Percentiles rank a stretch among this genome's conserved stretches.
Evolutionary conservation across 768 basidiomycete species (phyloP).

Genomic region (Termitomyces sp.): DNA sequence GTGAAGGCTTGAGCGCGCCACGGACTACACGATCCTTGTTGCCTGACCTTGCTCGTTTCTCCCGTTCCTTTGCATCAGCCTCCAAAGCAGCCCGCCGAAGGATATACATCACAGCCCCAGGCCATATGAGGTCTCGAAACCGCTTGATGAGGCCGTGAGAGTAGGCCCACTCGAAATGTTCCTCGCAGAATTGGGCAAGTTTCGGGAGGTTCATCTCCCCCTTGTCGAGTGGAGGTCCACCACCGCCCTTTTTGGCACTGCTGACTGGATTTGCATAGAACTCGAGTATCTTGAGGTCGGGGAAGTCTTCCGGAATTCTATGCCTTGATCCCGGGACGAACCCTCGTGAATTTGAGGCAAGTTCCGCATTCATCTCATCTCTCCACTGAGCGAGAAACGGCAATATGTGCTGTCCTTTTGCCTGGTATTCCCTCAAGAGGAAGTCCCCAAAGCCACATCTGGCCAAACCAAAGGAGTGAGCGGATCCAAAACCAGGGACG

Average conservation of each 20-base stretch:
- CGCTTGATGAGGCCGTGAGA: neutral
- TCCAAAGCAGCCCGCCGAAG: conserved; percentile 51
- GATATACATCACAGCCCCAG: conserved; percentile 42
- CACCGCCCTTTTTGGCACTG: conserved; percentile 31
- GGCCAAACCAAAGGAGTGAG: conserved; percentile 60
- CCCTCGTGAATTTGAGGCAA: conserved; percentile 48
- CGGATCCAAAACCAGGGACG: conserved; percentile 48
- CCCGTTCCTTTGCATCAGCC: conserved; percentile 32
- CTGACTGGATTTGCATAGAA: conserved; percentile 45
- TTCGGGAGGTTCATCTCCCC: conserved; percentile 48
- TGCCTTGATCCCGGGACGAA: conserved; percentile 33
- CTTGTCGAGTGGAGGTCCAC: conserved; percentile 26
- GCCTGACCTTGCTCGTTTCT: conserved; percentile 19
- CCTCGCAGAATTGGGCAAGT: conserved; percentile 61
- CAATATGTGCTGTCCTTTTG: conserved; percentile 34
- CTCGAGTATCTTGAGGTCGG: conserved; percentile 51
- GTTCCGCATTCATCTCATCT: conserved; percentile 41
- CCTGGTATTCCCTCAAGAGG: conserved; percentile 34
- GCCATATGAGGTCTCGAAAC: neutral
- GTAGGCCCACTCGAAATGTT: conserved; percentile 69
- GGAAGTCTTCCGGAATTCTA: conserved; percentile 49
- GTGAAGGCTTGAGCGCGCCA: neutral
- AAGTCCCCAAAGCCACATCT: conserved; percentile 61
- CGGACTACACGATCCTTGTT: conserved; percentile 3
- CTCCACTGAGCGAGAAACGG: conserved; percentile 53